These are phyloP conservation scores for Madurella mycetomatis DNA, from an alignment of 2,329 filamentous ascomycete genomes.

Conservation along the genomic window DNA sequence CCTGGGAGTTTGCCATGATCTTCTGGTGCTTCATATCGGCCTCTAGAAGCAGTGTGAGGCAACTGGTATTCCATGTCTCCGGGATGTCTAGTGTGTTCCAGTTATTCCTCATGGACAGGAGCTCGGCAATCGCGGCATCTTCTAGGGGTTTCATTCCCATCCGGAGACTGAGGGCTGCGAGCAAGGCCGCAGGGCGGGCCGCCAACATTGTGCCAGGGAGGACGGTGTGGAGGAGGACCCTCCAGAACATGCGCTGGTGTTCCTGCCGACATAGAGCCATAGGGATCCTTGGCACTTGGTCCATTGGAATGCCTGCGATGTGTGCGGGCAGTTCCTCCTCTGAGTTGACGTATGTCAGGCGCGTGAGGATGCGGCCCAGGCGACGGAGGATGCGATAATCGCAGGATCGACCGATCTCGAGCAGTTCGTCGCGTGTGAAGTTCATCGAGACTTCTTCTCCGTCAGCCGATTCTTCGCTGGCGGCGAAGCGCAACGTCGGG, in stretches of 20 bases:
- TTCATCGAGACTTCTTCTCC: conserved; percentile 28
- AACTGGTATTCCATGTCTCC: conserved; percentile 47
- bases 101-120: conserved; percentile 37
- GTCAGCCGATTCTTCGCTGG: conserved; percentile 14
- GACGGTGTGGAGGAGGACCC: conserved; percentile 43
- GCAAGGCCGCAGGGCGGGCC: conserved; percentile 40
- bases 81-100: conserved; percentile 47
- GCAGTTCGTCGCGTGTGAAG: conserved; percentile 43
- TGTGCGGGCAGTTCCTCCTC: conserved; percentile 41
- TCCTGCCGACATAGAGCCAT: conserved; percentile 36
- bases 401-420: conserved; percentile 50
- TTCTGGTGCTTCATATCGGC: conserved; percentile 36
- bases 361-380: conserved; percentile 44
- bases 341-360: conserved; percentile 40
- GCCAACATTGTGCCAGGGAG: conserved; percentile 45
- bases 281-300: conserved; percentile 40
- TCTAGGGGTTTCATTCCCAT: conserved; percentile 43
- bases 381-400: conserved; percentile 44
- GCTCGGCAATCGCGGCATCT: conserved; percentile 38
- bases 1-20: conserved; percentile 3
- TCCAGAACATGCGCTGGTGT: conserved; percentile 42
- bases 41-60: conserved; percentile 43
- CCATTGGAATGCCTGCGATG: conserved; percentile 31
- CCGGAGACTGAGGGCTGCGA: conserved; percentile 45
- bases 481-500: conserved; percentile 39